Evolutionary conservation across 352 stramenopile genomes (phyloP).

Genomic region (Phytophthora capsici): DNA sequence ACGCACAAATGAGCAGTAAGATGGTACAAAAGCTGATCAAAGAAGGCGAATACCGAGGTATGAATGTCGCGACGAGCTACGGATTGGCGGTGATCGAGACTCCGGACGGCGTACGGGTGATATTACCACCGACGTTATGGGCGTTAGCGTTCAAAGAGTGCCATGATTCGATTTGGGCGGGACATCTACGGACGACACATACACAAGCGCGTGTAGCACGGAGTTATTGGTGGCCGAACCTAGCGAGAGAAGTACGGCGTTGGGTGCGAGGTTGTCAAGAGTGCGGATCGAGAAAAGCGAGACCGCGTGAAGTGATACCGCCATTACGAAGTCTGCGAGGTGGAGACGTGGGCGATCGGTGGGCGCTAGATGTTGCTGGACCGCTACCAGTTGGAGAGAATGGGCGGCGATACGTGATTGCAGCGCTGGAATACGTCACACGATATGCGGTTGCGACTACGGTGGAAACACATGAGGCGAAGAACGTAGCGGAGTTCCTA

Average conservation of each 20-base stretch:
- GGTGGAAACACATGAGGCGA: not conserved
- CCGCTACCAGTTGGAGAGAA: not conserved
- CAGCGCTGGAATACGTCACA: not conserved
- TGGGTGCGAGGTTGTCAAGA: not conserved
- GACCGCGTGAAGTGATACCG: not conserved
- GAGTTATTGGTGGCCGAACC: not conserved
- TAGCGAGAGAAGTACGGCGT: not conserved
- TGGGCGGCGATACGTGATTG: not conserved
- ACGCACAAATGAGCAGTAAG: not conserved
- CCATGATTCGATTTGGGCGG: not conserved
- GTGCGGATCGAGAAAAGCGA: not conserved
- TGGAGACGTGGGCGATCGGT: slow-evolving; percentile 1
- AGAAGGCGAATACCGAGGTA: not conserved
- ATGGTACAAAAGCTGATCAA: not conserved
- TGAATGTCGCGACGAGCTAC: too few species aligned
- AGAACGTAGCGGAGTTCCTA: not conserved
- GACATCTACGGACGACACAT: not conserved
- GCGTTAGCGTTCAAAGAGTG: not conserved
- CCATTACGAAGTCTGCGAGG: not conserved
- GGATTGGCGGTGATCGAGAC: not conserved
- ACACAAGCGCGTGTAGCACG: not conserved
- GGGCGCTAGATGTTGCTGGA: not conserved
- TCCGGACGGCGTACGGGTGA: not conserved
- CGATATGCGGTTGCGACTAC: not conserved
- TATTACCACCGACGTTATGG: not conserved